Evolutionary conservation across 768 basidiomycete genomes (phyloP).

Genomic region (Russula emetica): DNA sequence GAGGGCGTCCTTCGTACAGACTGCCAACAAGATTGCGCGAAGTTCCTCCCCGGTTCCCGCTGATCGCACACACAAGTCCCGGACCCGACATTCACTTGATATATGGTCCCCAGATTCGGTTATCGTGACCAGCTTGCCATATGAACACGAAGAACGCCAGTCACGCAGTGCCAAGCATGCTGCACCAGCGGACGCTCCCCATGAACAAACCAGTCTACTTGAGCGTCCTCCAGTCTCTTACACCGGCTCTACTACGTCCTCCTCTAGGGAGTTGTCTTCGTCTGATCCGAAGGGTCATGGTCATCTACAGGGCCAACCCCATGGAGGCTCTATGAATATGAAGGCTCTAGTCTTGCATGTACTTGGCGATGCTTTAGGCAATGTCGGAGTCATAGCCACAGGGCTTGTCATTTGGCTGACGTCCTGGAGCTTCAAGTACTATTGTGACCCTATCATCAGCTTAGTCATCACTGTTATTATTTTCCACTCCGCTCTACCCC

Average conservation of each 20-base stretch:
- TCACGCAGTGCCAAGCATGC: neutral
- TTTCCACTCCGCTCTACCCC: slow-evolving; percentile 89
- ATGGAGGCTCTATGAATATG: slow-evolving; percentile 93
- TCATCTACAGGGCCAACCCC: slow-evolving; percentile 38
- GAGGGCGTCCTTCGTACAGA: slow-evolving; percentile 69
- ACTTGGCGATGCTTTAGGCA: slow-evolving; percentile 93
- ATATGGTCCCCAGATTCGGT: slow-evolving; percentile 14
- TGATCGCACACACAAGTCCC: slow-evolving; percentile 24
- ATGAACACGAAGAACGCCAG: slow-evolving; percentile 15
- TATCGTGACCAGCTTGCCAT: neutral
- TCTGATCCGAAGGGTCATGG: slow-evolving; percentile 28
- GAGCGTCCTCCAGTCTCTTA: slow-evolving; percentile 14
- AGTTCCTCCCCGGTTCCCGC: slow-evolving; percentile 43
- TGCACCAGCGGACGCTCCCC: neutral
- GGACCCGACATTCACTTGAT: slow-evolving; percentile 30
- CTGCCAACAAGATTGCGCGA: slow-evolving; percentile 74
- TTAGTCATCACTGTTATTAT: slow-evolving; percentile 95
- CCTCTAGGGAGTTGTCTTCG: slow-evolving; percentile 6
- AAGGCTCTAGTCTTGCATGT: slow-evolving; percentile 92
- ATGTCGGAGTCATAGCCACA: slow-evolving; percentile 94
- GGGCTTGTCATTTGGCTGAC: slow-evolving; percentile 94
- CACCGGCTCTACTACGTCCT: neutral
- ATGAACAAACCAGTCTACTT: slow-evolving; percentile 44
- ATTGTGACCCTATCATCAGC: slow-evolving; percentile 91
- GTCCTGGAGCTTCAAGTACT: slow-evolving; percentile 78